Evolutionary conservation across 371 early-diverging fungal species (phyloP), one percentile per base, ranked within the genome.

Genomic region (Mortierella sp.): DNA sequence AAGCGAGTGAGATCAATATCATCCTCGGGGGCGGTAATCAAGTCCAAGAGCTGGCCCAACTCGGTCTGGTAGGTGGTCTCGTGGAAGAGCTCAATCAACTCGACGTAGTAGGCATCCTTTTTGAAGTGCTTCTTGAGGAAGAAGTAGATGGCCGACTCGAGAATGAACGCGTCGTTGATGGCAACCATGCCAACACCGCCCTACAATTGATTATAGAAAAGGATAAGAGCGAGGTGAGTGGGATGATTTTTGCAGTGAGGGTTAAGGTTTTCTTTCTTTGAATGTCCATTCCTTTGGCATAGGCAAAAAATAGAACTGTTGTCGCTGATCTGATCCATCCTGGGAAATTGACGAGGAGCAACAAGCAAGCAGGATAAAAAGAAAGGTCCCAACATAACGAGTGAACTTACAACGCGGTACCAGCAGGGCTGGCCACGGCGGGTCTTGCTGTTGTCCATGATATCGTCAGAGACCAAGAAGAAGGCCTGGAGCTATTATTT

Each of bases 391-490:
- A 67, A 37, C 21, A 67, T 67, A 11, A 24, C 37, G 34, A 34
- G 34, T 5, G 10, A 37, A 74, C 82, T 82, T 87, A 91, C 92
- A 84, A 89, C 86, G 77, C 93, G 92, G 92, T 98, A 98, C 98
- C 98, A 99, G 88, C 98, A 98, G 53, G 97, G 98, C 86, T 97
- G 96, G 28, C 98, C 98, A 87, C 99, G 96, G 73, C 99, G 95
- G 28, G 98, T 97, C 78, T 94, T 92, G 72, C 98, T 98, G 57
- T 91, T 90, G 89, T 99, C 99, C 98, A 99, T 99, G 86, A 99
- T 96, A 88, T 99, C 99, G 90, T 99, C 99, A 51, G 98, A 92
- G 50, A 99, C 96, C 78, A 99, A 92, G 92, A 99, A 98, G 89
- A 96, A 97, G 34, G 98, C 98, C 93, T 99, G 99, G 67, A 99